Percentiles rank a stretch among this genome's conserved stretches.
Conservation (phyloP, 345 rosid species). For the Mercurialis annua region DNA sequence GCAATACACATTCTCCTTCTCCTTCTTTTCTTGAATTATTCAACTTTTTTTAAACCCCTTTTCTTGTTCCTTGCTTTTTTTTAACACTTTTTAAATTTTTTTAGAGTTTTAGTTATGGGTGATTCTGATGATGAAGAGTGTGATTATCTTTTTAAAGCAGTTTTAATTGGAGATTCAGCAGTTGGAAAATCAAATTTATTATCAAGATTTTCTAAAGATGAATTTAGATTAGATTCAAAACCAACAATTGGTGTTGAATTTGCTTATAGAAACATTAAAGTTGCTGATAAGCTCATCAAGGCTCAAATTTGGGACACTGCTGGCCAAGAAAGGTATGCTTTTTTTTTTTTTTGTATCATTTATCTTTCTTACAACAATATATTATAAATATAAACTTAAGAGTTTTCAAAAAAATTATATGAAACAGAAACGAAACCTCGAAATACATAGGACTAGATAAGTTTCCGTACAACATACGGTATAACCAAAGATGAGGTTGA, state of each 20-base stretch:
- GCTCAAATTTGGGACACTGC: slow-evolving; percentile 96
- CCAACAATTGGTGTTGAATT: slow-evolving; percentile 92
- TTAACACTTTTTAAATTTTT: not conserved
- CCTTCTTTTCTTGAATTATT: not conserved
- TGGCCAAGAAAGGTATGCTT: slow-evolving; percentile 77
- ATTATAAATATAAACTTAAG: no score
- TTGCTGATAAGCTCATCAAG: slow-evolving; percentile 69
- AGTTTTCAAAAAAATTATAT: no score
- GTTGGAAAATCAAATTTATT: slow-evolving; percentile 88
- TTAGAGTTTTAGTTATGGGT: slow-evolving; percentile 24
- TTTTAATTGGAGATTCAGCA: slow-evolving; percentile 73
- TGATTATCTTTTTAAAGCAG: slow-evolving; percentile 83
- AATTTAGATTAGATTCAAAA: slow-evolving; percentile 79
- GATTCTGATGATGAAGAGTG: slow-evolving; percentile 75
- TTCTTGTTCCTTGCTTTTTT: not conserved
- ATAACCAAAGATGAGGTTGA: no score
- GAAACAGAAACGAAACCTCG: no score
- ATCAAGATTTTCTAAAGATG: slow-evolving; percentile 67
- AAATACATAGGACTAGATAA: no score
- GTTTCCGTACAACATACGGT: no score
- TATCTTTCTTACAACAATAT: no score
- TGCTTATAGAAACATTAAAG: slow-evolving; percentile 62
- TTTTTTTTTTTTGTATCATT: not conserved
- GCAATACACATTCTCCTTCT: not conserved
- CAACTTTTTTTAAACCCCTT: not conserved